phyloP scores from a whole-genome alignment of 2,329 filamentous ascomycete genomes.

The Hymenotorrendiella dingleyae region DNA sequence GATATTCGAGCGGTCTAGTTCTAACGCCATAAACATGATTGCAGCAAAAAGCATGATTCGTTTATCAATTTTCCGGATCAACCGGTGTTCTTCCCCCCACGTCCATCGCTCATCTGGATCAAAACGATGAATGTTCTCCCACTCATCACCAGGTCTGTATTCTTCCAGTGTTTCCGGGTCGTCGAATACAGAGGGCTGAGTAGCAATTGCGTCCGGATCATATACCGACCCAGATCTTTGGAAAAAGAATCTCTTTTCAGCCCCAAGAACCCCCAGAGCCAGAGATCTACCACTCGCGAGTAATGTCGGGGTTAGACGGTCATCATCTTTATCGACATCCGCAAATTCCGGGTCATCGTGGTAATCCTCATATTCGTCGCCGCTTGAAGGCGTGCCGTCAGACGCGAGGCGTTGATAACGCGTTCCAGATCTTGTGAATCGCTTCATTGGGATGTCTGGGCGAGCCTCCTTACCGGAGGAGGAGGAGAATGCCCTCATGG shows the following conservation, averaged over 20 bases:
- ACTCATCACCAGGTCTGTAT: slow-evolving; percentile 21
- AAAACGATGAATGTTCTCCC: slow-evolving; percentile 24
- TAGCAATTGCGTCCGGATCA: slow-evolving; percentile 23
- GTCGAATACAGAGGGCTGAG: slow-evolving; percentile 24
- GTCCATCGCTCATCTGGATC: slow-evolving; percentile 25
- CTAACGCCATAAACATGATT: slow-evolving; percentile 55
- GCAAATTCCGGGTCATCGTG: no score
- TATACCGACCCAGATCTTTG: slow-evolving; percentile 32
- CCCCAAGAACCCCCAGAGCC: slow-evolving; percentile 14
- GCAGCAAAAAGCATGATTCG: slow-evolving; percentile 33
- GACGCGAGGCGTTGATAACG: no score
- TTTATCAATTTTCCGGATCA: slow-evolving; percentile 25
- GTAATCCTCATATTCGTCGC: no score
- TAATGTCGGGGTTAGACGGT: no score
- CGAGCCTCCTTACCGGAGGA: no score
- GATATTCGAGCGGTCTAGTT: slow-evolving; percentile 56
- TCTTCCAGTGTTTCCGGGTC: slow-evolving; percentile 21
- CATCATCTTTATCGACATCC: no score
- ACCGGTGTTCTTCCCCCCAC: slow-evolving; percentile 23
- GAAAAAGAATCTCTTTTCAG: slow-evolving; percentile 17
- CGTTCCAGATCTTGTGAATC: no score
- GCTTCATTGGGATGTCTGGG: no score
- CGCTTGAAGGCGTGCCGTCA: no score
- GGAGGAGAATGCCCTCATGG: no score
- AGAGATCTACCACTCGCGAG: no score